Percentiles rank a stretch among this genome's conserved stretches.
phyloP scores from a whole-genome alignment of 495 filamentous ascomycete species.

The Terfezia claveryi region DNA sequence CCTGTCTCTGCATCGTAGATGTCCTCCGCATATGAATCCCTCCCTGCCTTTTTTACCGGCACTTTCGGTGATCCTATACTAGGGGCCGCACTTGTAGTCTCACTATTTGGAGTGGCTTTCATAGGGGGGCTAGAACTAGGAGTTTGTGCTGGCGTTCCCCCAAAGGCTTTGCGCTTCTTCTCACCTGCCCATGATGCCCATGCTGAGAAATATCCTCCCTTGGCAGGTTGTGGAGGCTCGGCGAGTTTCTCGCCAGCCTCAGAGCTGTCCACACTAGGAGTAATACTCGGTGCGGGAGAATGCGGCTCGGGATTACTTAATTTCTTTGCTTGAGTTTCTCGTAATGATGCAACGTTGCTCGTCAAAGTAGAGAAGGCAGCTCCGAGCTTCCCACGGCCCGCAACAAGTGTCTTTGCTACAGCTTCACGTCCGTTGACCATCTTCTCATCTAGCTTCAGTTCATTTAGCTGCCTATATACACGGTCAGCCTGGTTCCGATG shows the following conservation, averaged over 20 bases:
- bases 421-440: conserved; percentile 40
- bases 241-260: background rate
- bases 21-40: background rate
- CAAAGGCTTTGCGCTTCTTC: conserved; percentile 44
- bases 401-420: conserved; percentile 40
- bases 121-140: background rate
- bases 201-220: conserved; percentile 65
- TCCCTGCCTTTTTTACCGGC: too few species aligned
- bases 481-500: conserved; percentile 3
- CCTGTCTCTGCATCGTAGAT: background rate
- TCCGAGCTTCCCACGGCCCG: conserved; percentile 46
- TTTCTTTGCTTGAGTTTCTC: conserved; percentile 25
- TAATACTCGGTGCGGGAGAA: background rate
- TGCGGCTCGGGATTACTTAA: background rate
- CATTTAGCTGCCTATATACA: conserved; percentile 20
- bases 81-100: background rate
- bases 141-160: conserved; percentile 24
- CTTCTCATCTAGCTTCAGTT: conserved; percentile 51
- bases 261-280: background rate
- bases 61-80: background rate
- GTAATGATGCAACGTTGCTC: conserved; percentile 50
- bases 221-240: conserved; percentile 4
- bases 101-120: background rate
- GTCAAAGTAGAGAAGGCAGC: conserved; percentile 47
- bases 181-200: conserved; percentile 93